Percentiles rank a stretch among this genome's conserved stretches.
These are phyloP conservation scores for Pichia sp. DNA, from an alignment of 1,139 yeast species.

Conservation along the genomic window DNA sequence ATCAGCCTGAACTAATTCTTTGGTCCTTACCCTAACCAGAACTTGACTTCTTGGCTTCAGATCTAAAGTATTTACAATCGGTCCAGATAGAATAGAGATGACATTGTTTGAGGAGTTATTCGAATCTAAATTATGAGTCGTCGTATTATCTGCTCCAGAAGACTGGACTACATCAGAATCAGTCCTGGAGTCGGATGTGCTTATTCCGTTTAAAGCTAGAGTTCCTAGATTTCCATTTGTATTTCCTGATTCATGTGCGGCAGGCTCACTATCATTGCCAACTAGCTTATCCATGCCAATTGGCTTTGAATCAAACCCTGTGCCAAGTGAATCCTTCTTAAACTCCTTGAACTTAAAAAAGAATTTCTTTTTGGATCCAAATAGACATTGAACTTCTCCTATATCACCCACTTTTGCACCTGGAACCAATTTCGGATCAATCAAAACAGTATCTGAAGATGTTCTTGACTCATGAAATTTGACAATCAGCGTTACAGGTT, in stretches of 20 bases:
- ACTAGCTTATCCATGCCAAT: constrained; percentile 1
- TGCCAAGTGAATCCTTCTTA: neutral
- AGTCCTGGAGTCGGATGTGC: neutral
- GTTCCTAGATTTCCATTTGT: neutral
- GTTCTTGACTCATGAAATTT: constrained; percentile 73
- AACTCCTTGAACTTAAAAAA: constrained; percentile 41
- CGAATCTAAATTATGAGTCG: neutral
- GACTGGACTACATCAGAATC: neutral
- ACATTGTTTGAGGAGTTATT: constrained; percentile 8
- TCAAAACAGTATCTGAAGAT: constrained; percentile 54
- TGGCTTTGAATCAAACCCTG: neutral
- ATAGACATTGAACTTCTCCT: constrained; percentile 55
- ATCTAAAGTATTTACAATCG: constrained; percentile 58
- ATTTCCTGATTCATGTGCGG: neutral
- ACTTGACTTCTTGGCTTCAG: constrained; percentile 64
- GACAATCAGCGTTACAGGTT: constrained; percentile 48
- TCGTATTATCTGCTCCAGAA: neutral
- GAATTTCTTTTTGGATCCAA: constrained; percentile 35
- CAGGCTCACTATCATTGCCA: neutral
- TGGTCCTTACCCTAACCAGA: constrained; percentile 49
- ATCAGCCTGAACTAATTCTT: constrained; percentile 63
- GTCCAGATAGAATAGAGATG: constrained; percentile 56
- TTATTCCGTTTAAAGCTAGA: neutral
- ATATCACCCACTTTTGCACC: constrained; percentile 68
- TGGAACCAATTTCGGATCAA: constrained; percentile 57